Base-by-base conservation (phyloP, 768 basidiomycete genomes). In the Thelephora ganbajun region DNA sequence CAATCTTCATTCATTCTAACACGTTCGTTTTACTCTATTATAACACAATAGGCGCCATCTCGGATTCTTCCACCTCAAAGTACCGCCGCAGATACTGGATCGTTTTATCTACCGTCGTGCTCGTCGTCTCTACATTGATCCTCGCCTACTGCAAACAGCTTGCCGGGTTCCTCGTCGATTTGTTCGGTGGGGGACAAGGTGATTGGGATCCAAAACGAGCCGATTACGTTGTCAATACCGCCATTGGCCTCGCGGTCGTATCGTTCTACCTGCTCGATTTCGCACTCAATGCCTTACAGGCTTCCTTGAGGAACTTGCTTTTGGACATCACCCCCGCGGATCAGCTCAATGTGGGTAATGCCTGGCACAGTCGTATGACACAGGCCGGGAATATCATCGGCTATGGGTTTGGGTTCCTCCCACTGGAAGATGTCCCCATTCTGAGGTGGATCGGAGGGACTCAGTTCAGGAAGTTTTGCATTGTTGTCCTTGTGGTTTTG, bases 341-440 rank as follows among this genome's bases (percentile, higher is more conserved):
- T 51, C 94, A 97, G 61, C 76, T 97, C 11, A 91, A 83, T 48
- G 74, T 80, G n/a, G 91, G 84, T 3, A 99, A 98, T 66, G 96
- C 96, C 33, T 99, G 94, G 92, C 92, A 97, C 50, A 86, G 93
- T 42, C 73, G 90, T 51, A 96, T 97, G 86, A 83, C 80, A 39
- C 91, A 98, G 59, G 80, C 91, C n/a, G 96, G 92, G 18, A 98
- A 96, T 59, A 94, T 98, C 44, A 62, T 97, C 53, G 96, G 96
- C 7, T 97, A 81, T 66, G 87, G 87, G 1, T 84, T 94, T 59
- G 90, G 93, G 14, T 97, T 90, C 65, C 62, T 96, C 47, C 89
- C 94, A n/a, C 75, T 99, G 35, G 79, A 77, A 0, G 69, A 78
- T 48, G 69, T 92, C 46, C 85, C 89, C 5, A 64, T 92, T 47